Evolutionary conservation across 805 yeast genomes (phyloP), one percentile per base, ranked within the genome.

Genomic region (Kodamaea neixiangensis): DNA sequence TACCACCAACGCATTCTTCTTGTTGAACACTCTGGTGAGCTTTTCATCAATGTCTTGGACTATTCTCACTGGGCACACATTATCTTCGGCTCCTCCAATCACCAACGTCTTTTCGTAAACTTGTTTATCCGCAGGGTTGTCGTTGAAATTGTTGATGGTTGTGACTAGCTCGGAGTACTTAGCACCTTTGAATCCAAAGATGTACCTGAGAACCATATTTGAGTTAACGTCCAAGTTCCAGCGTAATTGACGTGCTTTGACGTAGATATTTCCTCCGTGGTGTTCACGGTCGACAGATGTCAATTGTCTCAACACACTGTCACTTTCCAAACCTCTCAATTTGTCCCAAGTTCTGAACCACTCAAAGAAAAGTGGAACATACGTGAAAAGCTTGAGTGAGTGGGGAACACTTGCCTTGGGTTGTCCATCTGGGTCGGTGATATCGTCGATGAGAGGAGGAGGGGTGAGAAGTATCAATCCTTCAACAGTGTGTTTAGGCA

Each of bases 191-290:
- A 84, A 79, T 1, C 86, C 85, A 33, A 64, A 54, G 1, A 80
- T 71, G 54, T 86, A 83, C 48, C 74, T 72, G 48, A 87, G 66
- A 63, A 87, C 77, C 1, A 81, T 69, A 7, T 56, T 54, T 0
- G 90, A 76, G 46, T 79, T 72, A 13, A 85, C 78, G 63, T 85
- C 89, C 53, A 86, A 59, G 62, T 88, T 87, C 86, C 89, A 84
- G 44, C 89, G 68, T 37, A 87, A 72, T 64, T 87, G 96, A 15
- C 82, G 69, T 41, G 77, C 61, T 47, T 81, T 76, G 44, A 76
- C 75, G 57, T 68, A 72, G 14, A 72, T 58, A 29, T 71, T 66
- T 38, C 66, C 56, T 7, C 51, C 46, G 7, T 33, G 18, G 7
- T 7, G n/a, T 5, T 7, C 18, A n/a, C 48, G 33, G 19, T 49